Evolutionary conservation across 2,329 filamentous ascomycete genomes (phyloP).

Genomic region (Aureobasidium mangrovei): DNA sequence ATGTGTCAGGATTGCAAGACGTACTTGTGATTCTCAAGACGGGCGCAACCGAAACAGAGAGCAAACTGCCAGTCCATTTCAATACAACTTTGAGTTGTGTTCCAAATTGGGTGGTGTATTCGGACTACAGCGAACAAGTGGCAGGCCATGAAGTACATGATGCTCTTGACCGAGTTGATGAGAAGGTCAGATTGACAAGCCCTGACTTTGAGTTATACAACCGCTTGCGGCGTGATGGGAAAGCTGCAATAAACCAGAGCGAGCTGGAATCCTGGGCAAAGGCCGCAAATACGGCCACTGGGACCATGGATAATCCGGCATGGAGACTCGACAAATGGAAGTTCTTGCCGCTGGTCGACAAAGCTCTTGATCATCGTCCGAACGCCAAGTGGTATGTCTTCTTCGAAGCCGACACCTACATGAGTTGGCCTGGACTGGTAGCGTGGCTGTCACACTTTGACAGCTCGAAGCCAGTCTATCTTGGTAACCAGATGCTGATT

Average conservation of each 20-base stretch:
- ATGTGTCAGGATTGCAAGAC: too few species aligned
- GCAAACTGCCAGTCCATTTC: too few species aligned
- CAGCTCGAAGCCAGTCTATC: slow-evolving; percentile 33
- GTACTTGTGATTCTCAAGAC: too few species aligned
- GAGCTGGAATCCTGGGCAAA: slow-evolving; percentile 17
- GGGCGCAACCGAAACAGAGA: too few species aligned
- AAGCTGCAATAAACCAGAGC: slow-evolving; percentile 15
- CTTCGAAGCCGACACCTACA: slow-evolving; percentile 49
- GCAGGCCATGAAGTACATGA: too few species aligned
- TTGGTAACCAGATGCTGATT: slow-evolving; percentile 31
- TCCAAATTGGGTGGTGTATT: too few species aligned
- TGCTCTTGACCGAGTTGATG: too few species aligned
- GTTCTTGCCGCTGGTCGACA: slow-evolving; percentile 43
- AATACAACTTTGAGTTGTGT: too few species aligned
- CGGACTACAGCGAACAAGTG: too few species aligned
- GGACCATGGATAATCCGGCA: slow-evolving; percentile 25
- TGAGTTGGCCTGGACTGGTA: slow-evolving; percentile 42
- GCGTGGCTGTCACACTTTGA: slow-evolving; percentile 33
- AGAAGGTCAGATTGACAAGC: not conserved
- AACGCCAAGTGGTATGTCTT: slow-evolving; percentile 51
- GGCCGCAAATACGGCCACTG: slow-evolving; percentile 5
- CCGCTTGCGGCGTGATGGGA: slow-evolving; percentile 19
- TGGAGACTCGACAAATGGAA: slow-evolving; percentile 42
- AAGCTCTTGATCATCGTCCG: slow-evolving; percentile 26
- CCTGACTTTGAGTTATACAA: slow-evolving; percentile 24